A percentile compares a stretch with the other conserved stretches of the same genome.
Evolutionary conservation across 768 basidiomycete genomes (phyloP).

Genomic region (Pleurotus salmoneostramineus): DNA sequence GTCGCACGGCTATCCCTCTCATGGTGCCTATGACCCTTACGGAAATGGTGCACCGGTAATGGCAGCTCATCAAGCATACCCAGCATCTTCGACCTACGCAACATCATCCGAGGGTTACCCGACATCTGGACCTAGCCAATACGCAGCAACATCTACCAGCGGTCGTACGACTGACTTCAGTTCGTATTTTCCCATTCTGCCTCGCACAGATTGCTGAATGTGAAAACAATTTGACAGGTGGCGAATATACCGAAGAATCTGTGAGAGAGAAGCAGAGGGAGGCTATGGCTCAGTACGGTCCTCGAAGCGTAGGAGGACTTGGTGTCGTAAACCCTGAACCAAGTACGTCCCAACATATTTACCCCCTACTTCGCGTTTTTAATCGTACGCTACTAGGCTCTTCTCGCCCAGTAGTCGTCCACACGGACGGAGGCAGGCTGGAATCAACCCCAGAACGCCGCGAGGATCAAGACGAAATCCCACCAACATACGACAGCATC

Average conservation of each 20-base stretch:
- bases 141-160: background rate
- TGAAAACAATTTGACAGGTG: background rate
- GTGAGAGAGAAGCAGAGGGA: background rate
- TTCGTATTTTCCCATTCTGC: background rate
- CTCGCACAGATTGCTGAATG: background rate
- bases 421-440: constrained; percentile 12
- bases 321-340: background rate
- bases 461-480: background rate
- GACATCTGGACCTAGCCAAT: background rate
- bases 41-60: background rate
- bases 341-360: background rate
- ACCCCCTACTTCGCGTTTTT: background rate
- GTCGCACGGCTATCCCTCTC: no score
- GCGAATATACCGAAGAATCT: background rate
- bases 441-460: constrained; percentile 7
- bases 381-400: background rate
- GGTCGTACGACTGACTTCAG: background rate
- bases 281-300: background rate
- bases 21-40: no score
- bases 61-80: background rate
- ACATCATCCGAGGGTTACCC: background rate
- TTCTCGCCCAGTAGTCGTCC: constrained; percentile 10
- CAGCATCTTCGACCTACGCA: background rate
- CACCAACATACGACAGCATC: no score
- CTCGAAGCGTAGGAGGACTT: background rate